Base-by-base conservation (phyloP, 441 rosid species). In the Bocquillonia castaneifolia region DNA sequence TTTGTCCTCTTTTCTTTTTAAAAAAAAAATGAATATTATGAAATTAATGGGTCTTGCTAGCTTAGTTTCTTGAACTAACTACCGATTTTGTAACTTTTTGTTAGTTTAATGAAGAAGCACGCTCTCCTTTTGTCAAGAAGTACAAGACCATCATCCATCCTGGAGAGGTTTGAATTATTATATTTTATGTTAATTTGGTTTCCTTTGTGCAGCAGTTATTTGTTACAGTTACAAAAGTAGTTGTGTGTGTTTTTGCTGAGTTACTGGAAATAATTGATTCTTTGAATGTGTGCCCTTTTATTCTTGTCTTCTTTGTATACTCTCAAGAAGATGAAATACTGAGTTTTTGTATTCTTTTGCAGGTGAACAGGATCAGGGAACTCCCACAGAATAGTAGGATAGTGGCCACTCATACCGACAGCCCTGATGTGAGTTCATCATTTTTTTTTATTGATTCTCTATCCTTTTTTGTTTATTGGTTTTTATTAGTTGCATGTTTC, bases 331-430 rank as follows among this genome's bases (percentile, higher is more conserved):
- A 28, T 56, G 26, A 47, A 10, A 32, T 25, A 31, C 56, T 28
- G 29, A 39, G 28, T 26, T 3, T 6, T 53, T 3, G 17, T 47
- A 34, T 69, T n/a, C 28, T 28, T 20, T 72, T 80, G 58, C 86
- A 95, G 99, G 98, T 95, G 56, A 95, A 95, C 82, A 88, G 99
- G 76, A 95, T 95, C 79, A 84, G 99, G 83, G 99, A 95, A 81
- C 96, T 95, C 45, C 97, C 97, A 13, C 99, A 90, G 68, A 90
- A 92, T 71, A 82, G 91, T 72, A 88, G 86, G 81, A 95, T 95
- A 57, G 88, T 92, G 52, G 99, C 99, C 64, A 95, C 99, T 28
- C 99, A 95, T 73, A 95, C 99, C 18, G 99, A 95, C 75, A 74
- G 97, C 75, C 98, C 99, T 56, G 98, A 95, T 80, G 98, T 92